Percentiles rank a stretch among this genome's conserved stretches.
Conservation (phyloP, 1,139 yeast species). For the Maudiozyma humilis region DNA sequence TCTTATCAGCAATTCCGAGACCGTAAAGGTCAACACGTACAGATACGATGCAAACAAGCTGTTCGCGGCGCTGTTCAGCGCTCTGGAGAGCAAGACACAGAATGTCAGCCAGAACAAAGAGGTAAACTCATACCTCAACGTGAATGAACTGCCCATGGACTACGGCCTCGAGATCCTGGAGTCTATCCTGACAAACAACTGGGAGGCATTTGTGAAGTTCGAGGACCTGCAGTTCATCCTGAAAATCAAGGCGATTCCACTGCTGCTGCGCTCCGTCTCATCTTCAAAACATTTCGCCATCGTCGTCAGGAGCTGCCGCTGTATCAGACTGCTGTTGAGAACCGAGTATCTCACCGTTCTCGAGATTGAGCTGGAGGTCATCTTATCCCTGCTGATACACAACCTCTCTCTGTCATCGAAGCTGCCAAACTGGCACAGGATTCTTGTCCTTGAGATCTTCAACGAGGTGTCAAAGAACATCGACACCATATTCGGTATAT, state of each 20-base stretch:
- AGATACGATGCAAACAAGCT: constrained; percentile 65
- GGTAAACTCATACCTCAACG: constrained; percentile 35
- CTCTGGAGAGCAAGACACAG: constrained; percentile 39
- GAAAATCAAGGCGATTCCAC: constrained; percentile 63
- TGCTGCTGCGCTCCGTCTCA: constrained; percentile 59
- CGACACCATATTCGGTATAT: constrained; percentile 44
- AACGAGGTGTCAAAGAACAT: constrained; percentile 53
- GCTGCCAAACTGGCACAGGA: constrained; percentile 59
- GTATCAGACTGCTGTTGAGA: constrained; percentile 52
- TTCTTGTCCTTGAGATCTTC: constrained; percentile 64
- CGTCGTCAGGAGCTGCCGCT: constrained; percentile 65
- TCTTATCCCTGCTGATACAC: constrained; percentile 66
- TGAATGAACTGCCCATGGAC: constrained; percentile 51
- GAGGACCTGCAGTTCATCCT: constrained; percentile 58
- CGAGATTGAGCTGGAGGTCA: constrained; percentile 72
- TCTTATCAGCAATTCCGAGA: constrained; percentile 39
- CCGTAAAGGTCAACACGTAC: constrained; percentile 40
- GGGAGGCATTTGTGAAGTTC: constrained; percentile 46
- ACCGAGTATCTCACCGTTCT: constrained; percentile 50
- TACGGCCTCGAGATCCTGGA: constrained; percentile 78
- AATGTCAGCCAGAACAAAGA: constrained; percentile 4
- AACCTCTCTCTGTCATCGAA: constrained; percentile 44
- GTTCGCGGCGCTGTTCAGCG: constrained; percentile 60
- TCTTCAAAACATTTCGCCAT: constrained; percentile 56
- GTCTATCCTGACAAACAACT: constrained; percentile 48